A percentile compares a stretch with the other conserved stretches of the same genome.
Conservation (phyloP, 2,329 filamentous ascomycete species). For the Cladosporium halotolerans region DNA sequence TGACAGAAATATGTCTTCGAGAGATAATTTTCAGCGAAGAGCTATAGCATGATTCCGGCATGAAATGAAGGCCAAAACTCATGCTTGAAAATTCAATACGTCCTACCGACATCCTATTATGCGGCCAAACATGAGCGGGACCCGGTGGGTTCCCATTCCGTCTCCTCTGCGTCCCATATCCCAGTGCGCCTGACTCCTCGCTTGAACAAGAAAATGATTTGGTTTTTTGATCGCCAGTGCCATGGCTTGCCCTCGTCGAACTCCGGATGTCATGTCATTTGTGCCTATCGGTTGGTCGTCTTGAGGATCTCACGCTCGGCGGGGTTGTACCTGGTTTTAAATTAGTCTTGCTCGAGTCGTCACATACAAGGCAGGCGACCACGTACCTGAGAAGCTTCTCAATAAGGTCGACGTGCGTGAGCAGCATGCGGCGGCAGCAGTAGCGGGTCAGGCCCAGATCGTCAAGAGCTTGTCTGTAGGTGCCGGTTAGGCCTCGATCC, state of each 20-base stretch:
- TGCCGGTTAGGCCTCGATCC: not conserved
- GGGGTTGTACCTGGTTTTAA: constrained; percentile 29
- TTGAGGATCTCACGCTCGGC: constrained; percentile 34
- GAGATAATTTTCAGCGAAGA: too few relatives aligned
- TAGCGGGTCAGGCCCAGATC: constrained; percentile 88
- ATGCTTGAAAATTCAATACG: too few relatives aligned
- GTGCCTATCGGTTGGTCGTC: constrained; percentile 15
- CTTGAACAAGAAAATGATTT: constrained; percentile 1
- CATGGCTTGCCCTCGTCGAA: not conserved
- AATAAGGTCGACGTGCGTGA: constrained; percentile 98
- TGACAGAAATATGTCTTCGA: too few relatives aligned
- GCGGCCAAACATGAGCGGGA: too few relatives aligned
- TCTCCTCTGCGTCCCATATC: too few relatives aligned
- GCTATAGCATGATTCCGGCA: too few relatives aligned
- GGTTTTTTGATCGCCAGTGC: not conserved
- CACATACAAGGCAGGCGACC: not conserved
- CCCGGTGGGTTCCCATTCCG: too few relatives aligned
- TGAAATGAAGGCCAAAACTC: too few relatives aligned
- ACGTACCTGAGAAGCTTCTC: constrained; percentile 92
- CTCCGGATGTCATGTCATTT: not conserved
- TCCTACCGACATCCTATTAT: too few relatives aligned
- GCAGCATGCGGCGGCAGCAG: constrained; percentile 98
- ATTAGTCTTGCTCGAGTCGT: constrained; percentile 6
- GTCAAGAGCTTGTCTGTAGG: constrained; percentile 83
- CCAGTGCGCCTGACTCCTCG: constrained; percentile 9